These are phyloP conservation scores for Kodamaea sp. DNA, from an alignment of 1,139 yeast species.

Conservation along the genomic window DNA sequence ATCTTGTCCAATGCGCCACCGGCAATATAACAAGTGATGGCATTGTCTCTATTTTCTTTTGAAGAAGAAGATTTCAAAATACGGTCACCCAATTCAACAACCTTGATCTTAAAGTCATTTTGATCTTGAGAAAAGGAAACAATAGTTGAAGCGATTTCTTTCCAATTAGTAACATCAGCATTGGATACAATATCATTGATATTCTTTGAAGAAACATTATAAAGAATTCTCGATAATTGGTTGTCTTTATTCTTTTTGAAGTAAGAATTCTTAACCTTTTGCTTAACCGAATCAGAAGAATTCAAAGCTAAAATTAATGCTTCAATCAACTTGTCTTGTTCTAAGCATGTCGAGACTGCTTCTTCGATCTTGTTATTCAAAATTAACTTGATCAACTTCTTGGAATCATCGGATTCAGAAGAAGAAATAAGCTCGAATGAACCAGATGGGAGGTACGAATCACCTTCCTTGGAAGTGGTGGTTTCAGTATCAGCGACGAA, in stretches of 20 bases:
- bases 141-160: slow-evolving; percentile 69
- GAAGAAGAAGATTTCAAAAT: slow-evolving; percentile 21
- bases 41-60: slow-evolving; percentile 56
- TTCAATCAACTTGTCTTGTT: slow-evolving; percentile 62
- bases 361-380: slow-evolving; percentile 59
- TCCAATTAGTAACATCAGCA: slow-evolving; percentile 80
- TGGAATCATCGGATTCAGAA: slow-evolving; percentile 27
- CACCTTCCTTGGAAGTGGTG: slow-evolving; percentile 11
- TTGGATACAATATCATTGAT: slow-evolving; percentile 73
- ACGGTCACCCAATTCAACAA: slow-evolving; percentile 71
- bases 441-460: slow-evolving; percentile 43
- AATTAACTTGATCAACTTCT: slow-evolving; percentile 52
- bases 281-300: slow-evolving; percentile 57
- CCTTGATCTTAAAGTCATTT: slow-evolving; percentile 48
- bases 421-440: slow-evolving; percentile 33
- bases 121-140: slow-evolving; percentile 52
- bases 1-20: slow-evolving; percentile 80
- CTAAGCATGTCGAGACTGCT: slow-evolving; percentile 69
- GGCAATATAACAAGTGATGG: slow-evolving; percentile 74
- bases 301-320: slow-evolving; percentile 80
- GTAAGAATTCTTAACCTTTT: slow-evolving; percentile 68
- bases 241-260: slow-evolving; percentile 58
- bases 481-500: slow-evolving; percentile 11
- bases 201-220: slow-evolving; percentile 57
- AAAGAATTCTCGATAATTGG: slow-evolving; percentile 66